Evolutionary conservation across 2,329 filamentous ascomycete genomes (phyloP).

Genomic region (Hypoxylon sp.): DNA sequence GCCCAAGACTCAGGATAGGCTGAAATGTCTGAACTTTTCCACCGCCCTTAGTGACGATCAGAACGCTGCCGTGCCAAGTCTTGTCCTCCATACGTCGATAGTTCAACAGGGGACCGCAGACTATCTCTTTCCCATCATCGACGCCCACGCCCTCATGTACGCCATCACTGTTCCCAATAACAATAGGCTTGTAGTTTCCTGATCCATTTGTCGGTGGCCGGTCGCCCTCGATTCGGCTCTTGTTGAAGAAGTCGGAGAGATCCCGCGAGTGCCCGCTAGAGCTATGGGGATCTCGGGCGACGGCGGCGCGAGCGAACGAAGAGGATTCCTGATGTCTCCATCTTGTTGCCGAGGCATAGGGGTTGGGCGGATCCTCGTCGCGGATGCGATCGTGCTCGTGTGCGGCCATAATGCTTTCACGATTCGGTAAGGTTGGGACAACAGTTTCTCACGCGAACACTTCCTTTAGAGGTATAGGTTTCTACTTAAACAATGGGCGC

Average conservation of each 20-base stretch:
- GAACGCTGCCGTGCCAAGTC: constrained; percentile 86
- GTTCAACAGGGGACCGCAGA: constrained; percentile 82
- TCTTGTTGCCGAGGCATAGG: constrained; percentile 68
- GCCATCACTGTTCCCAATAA: constrained; percentile 59
- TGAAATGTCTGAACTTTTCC: constrained; percentile 69
- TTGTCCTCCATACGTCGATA: constrained; percentile 79
- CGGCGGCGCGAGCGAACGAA: constrained; percentile 66
- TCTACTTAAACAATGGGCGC: constrained; percentile 10
- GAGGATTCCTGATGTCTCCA: constrained; percentile 77
- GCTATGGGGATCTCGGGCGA: constrained; percentile 59
- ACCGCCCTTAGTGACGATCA: constrained; percentile 84
- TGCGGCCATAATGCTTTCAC: constrained; percentile 46
- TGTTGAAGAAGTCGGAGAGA: constrained; percentile 70
- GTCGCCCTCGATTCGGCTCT: constrained; percentile 64
- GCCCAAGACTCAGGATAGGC: constrained; percentile 71
- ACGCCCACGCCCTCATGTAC: constrained; percentile 44
- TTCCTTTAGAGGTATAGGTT: not conserved
- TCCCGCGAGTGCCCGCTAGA: constrained; percentile 63
- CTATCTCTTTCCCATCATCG: constrained; percentile 70
- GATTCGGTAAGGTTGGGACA: not conserved
- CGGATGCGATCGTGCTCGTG: constrained; percentile 46
- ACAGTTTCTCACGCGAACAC: not conserved
- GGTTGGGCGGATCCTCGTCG: constrained; percentile 61
- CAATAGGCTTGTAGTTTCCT: constrained; percentile 64
- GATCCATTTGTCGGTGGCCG: constrained; percentile 51